phyloP scores from a whole-genome alignment of 331 rosid species.

The Rhamnella rubrinervis region DNA sequence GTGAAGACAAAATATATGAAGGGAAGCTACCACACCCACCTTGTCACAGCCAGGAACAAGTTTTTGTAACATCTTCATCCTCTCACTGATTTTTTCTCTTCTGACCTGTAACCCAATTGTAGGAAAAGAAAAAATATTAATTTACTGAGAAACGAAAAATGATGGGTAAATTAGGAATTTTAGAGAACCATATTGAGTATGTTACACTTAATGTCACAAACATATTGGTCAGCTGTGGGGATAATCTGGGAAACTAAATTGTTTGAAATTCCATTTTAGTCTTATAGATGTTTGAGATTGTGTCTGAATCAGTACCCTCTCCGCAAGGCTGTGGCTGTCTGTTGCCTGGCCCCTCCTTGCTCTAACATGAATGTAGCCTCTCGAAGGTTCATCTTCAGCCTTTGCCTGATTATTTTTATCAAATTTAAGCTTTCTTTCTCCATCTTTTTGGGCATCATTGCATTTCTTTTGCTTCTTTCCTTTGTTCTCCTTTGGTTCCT shows the following conservation, averaged over 20 bases:
- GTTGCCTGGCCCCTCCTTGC: conserved; percentile 99
- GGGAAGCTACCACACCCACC: conserved; percentile 30
- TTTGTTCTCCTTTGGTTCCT: conserved; percentile 38
- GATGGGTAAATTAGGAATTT: conserved; percentile 5
- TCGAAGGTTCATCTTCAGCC: conserved; percentile 57
- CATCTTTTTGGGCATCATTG: conserved; percentile 32
- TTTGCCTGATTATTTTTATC: conserved; percentile 46
- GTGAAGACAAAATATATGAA: conserved; percentile 5
- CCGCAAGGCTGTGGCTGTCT: conserved; percentile 99
- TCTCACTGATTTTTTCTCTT: conserved; percentile 93
- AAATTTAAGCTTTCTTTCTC: conserved; percentile 34
- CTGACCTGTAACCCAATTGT: conserved; percentile 50
- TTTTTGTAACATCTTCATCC: conserved; percentile 77
- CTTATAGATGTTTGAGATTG: not conserved
- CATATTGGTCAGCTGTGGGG: not conserved
- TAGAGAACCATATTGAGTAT: conserved; percentile 4
- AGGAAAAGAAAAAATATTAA: not conserved
- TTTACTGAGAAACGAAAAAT: not conserved
- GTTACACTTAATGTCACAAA: not conserved
- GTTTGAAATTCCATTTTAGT: conserved; percentile 1
- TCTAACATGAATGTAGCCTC: conserved; percentile 89
- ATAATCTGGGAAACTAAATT: not conserved
- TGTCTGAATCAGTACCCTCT: conserved; percentile 55
- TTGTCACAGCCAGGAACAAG: conserved; percentile 96
- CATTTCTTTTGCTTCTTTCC: conserved; percentile 58